Conservation (phyloP, 495 filamentous ascomycete species). For the Hapsidospora chrysogenum region DNA sequence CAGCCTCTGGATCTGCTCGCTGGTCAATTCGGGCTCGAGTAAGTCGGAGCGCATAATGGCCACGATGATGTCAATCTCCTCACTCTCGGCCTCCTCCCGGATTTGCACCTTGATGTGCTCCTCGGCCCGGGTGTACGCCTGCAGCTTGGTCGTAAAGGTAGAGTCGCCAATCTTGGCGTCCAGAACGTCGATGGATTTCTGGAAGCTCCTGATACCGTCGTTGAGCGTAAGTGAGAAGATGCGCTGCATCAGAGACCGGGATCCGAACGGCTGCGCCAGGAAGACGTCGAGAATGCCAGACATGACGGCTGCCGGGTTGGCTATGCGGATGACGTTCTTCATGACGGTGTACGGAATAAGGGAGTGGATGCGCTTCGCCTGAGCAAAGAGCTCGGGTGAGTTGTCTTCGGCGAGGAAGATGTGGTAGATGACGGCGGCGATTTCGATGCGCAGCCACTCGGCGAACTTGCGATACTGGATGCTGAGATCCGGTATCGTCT, state of each 20-base stretch:
- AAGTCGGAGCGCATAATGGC: slow-evolving; percentile 61
- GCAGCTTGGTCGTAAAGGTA: slow-evolving; percentile 67
- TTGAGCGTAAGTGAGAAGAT: slow-evolving; percentile 84
- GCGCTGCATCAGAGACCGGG: slow-evolving; percentile 76
- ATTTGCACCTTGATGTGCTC: slow-evolving; percentile 59
- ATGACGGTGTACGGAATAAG: slow-evolving; percentile 81
- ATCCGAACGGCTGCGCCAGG: slow-evolving; percentile 83
- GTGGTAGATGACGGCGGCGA: slow-evolving; percentile 93
- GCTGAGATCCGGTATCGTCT: slow-evolving; percentile 69
- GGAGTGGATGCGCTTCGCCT: slow-evolving; percentile 83
- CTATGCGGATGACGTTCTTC: slow-evolving; percentile 92
- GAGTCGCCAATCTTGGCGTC: slow-evolving; percentile 57
- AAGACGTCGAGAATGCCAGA: slow-evolving; percentile 82
- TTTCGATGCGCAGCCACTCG: slow-evolving; percentile 94
- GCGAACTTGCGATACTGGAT: slow-evolving; percentile 96
- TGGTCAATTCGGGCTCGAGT: slow-evolving; percentile 47
- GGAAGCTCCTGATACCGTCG: slow-evolving; percentile 72
- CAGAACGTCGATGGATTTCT: slow-evolving; percentile 69
- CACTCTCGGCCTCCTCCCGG: slow-evolving; percentile 47
- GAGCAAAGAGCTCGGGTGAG: slow-evolving; percentile 86
- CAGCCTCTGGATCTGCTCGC: slow-evolving; percentile 61
- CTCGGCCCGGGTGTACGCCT: slow-evolving; percentile 54
- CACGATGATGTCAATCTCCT: slow-evolving; percentile 70
- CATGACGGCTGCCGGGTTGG: slow-evolving; percentile 95
- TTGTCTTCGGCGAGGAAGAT: slow-evolving; percentile 97